These are phyloP conservation scores for Handroanthus guayacan DNA, from an alignment of 257 asterid genomes.

Conservation along the genomic window DNA sequence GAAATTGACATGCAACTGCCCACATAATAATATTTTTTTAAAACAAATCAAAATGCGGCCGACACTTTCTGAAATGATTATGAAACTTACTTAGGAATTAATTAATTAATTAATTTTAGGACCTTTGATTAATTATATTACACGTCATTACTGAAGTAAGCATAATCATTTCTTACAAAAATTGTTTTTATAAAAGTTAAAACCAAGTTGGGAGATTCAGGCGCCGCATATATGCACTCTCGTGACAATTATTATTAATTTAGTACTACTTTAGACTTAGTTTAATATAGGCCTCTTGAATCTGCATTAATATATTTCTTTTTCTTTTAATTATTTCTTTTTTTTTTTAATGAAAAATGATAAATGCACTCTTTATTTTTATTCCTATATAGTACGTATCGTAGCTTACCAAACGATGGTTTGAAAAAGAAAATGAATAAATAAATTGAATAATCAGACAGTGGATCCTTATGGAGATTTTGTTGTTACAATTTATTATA, in stretches of 20 bases:
- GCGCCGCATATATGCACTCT: constrained; percentile 21
- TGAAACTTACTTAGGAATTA: background rate
- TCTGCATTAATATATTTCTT: background rate
- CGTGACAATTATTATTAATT: background rate
- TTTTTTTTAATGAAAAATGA: too few relatives aligned
- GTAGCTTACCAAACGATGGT: background rate
- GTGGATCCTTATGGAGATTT: too few relatives aligned
- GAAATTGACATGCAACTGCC: constrained; percentile 24
- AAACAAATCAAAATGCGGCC: background rate
- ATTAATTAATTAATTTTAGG: background rate
- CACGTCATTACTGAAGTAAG: constrained; percentile 22
- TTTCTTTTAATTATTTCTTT: background rate
- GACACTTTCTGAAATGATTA: constrained; percentile 15
- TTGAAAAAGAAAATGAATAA: too few relatives aligned
- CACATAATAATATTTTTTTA: background rate
- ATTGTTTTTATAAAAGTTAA: background rate
- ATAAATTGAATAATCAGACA: too few relatives aligned
- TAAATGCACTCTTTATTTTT: background rate
- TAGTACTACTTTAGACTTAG: background rate
- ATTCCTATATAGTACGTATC: too few relatives aligned
- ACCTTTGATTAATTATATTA: background rate
- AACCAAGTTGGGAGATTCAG: background rate
- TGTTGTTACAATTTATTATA: too few relatives aligned
- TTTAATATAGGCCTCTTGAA: background rate
- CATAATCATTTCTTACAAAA: background rate